Percentiles rank a stretch among this genome's conserved stretches.
These are phyloP conservation scores for Flaveria trinervia DNA, from an alignment of 129 eudicot species.

Conservation along the genomic window DNA sequence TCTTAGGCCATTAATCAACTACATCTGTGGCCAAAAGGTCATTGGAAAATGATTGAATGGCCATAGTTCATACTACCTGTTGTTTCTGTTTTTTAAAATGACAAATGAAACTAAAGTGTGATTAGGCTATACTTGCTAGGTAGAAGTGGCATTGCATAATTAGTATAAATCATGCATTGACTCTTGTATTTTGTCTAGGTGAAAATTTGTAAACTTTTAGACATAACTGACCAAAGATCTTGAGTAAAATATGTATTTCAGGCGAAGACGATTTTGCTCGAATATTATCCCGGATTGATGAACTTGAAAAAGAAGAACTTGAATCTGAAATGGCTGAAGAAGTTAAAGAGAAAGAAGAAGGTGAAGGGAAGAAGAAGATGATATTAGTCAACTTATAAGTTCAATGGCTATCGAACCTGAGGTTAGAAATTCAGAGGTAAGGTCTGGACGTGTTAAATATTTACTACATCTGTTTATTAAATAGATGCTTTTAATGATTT, in stretches of 20 bases:
- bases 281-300: constrained; percentile 63
- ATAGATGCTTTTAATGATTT: neutral
- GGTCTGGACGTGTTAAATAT: constrained; percentile 9
- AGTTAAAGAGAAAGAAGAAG: constrained; percentile 45
- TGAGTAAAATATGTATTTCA: constrained; percentile 29
- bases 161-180: neutral
- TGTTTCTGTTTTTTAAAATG: neutral
- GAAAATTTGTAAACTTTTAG: neutral
- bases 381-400: constrained; percentile 29
- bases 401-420: constrained; percentile 28
- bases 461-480: constrained; percentile 6
- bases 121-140: neutral
- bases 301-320: constrained; percentile 84
- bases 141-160: neutral
- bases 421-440: constrained; percentile 42
- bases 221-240: constrained; percentile 1
- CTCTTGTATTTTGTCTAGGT: neutral
- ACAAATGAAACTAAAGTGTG: neutral
- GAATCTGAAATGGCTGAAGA: constrained; percentile 57
- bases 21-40: neutral
- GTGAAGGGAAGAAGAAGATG: constrained; percentile 21
- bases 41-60: neutral
- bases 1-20: neutral
- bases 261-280: constrained; percentile 73
- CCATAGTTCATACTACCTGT: neutral